Base-by-base conservation (phyloP, 2,329 filamentous ascomycete genomes). In the Cercospora zeae-maydis region DNA sequence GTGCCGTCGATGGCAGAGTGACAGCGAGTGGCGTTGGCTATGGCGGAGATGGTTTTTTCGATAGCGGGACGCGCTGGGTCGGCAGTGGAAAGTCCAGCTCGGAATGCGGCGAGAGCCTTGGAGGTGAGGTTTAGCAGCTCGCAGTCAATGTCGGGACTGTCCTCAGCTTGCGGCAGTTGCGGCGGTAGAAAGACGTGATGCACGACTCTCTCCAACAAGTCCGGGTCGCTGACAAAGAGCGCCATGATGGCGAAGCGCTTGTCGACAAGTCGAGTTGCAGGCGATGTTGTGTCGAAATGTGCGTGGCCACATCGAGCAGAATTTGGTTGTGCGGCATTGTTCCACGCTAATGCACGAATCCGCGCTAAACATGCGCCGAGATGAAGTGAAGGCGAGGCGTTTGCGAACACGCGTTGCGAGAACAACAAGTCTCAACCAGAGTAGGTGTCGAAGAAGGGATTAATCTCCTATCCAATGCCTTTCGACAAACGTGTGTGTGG, bases 121-220 rank as follows among this genome's bases (percentile, higher is more conserved):
- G 13, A 24, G 5, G 45, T 47, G 8, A 58, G 34, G 9, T 30
- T 36, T 6, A 63, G 52, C 10, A 65, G 42, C 13, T 49, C 45
- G 56, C 27, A 16, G 30, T 63, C 63, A 45, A 54, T 54, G 30
- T 36, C 36, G 27, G 53, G 33, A 16, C 47, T 37, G 33, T 63
- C 60, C 19, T 58, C 56, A 14, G 52, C 21, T 24, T 64, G 62
- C n/a, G 64, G 64, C 2, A 62, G 59, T 34, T 62, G 51, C 7
- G 77, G 74, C n/a, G 79, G 80, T 0, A 82, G 66, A 13, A 79
- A 77, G 19, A 82, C 66, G 63, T 82, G 79, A 58, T 81, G 73
- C 62, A 78, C 58, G 34, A 69, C 16, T n/a, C 59, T 33, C 27
- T 58, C 33, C n/a, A 62, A 62, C 42, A 58, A 21, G n/a, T 52